These are phyloP conservation scores for Viola pubescens DNA, from an alignment of 441 rosid species.

Conservation along the genomic window DNA sequence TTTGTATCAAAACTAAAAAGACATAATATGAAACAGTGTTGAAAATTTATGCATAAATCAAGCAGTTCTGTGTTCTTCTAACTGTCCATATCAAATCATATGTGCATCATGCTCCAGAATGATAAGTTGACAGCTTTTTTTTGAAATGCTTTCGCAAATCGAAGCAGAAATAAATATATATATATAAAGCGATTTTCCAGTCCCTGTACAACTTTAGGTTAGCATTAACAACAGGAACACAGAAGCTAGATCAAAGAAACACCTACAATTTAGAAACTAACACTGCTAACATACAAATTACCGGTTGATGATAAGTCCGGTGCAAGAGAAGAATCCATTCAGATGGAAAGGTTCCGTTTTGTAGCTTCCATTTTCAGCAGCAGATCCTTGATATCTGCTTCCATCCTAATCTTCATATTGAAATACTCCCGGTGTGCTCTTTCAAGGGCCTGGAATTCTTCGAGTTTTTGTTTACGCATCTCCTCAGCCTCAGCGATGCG, in stretches of 20 bases:
- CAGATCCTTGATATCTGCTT: constrained; percentile 76
- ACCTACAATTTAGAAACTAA: constrained; percentile 19
- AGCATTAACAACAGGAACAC: constrained; percentile 10
- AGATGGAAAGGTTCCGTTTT: constrained; percentile 53
- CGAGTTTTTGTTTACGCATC: constrained; percentile 49
- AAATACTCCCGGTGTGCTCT: constrained; percentile 54
- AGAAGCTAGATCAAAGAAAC: constrained; percentile 14
- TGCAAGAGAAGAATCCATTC: constrained; percentile 18
- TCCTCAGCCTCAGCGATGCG: constrained; percentile 57
- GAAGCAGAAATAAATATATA: constrained; percentile 13
- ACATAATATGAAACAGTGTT: too few species aligned
- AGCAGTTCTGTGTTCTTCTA: too few species aligned
- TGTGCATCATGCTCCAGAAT: too few species aligned
- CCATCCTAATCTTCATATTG: constrained; percentile 68
- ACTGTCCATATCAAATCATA: too few species aligned
- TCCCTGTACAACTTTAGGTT: constrained; percentile 37
- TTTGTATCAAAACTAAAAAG: too few species aligned
- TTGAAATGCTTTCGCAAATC: constrained; percentile 6
- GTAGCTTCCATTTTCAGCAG: constrained; percentile 81
- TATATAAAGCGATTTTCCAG: constrained; percentile 20
- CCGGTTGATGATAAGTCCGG: constrained; percentile 6
- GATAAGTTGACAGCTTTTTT: too few species aligned
- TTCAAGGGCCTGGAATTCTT: constrained; percentile 60
- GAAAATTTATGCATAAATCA: too few species aligned
- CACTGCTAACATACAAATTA: constrained; percentile 14